These are phyloP conservation scores for Leccinum subgranulosum DNA, from an alignment of 768 basidiomycete genomes.

Conservation along the genomic window DNA sequence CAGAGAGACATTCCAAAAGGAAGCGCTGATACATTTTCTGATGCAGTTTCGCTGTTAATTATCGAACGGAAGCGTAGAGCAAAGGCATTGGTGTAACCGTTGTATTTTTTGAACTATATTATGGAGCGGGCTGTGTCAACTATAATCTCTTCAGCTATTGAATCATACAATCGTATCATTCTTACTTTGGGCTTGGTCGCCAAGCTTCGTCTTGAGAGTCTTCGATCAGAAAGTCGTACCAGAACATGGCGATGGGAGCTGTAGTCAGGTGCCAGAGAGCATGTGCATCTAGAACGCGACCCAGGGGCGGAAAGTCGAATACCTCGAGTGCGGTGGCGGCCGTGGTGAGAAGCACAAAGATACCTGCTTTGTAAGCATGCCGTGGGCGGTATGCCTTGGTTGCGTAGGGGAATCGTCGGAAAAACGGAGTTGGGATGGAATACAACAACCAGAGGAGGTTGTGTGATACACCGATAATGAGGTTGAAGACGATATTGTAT, in stretches of 20 bases:
- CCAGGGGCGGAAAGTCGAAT: slow-evolving; percentile 84
- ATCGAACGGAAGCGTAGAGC: slow-evolving; percentile 28
- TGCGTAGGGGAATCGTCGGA: slow-evolving; percentile 54
- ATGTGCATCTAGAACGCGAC: slow-evolving; percentile 83
- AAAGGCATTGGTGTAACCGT: slow-evolving; percentile 5
- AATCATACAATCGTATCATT: neutral
- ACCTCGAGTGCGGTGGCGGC: slow-evolving; percentile 78
- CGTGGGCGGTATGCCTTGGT: slow-evolving; percentile 57
- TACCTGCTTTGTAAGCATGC: slow-evolving; percentile 50
- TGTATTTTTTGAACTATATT: neutral
- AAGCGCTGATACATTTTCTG: neutral
- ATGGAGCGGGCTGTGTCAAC: slow-evolving; percentile 9
- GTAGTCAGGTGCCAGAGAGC: slow-evolving; percentile 91
- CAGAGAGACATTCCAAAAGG: neutral
- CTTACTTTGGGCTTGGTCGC: slow-evolving; percentile 42
- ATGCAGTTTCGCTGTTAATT: slow-evolving; percentile 32
- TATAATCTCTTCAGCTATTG: slow-evolving; percentile 10
- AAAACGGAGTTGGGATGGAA: slow-evolving; percentile 46
- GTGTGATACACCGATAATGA: slow-evolving; percentile 71
- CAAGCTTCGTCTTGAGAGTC: slow-evolving; percentile 73
- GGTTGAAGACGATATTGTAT: slow-evolving; percentile 89
- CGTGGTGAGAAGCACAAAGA: slow-evolving; percentile 69
- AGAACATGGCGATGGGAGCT: slow-evolving; percentile 66
- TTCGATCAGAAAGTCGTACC: slow-evolving; percentile 82
- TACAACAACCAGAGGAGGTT: slow-evolving; percentile 82